These are phyloP conservation scores for Cutaneotrichosporon sp. DNA, from an alignment of 1,284 basidiomycete genomes.

Conservation along the genomic window DNA sequence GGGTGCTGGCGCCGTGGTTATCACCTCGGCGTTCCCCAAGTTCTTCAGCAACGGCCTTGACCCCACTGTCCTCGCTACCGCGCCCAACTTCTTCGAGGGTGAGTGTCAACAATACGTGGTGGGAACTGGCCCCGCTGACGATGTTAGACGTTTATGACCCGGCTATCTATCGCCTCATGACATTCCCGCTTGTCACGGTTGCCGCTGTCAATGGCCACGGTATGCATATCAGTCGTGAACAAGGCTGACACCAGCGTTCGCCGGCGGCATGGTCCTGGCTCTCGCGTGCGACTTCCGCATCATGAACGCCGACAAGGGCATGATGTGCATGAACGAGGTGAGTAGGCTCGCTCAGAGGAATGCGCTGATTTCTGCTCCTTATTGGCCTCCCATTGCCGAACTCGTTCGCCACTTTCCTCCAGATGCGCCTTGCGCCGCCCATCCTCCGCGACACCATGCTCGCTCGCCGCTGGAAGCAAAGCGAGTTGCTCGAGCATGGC, in stretches of 20 bases:
- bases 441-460: slow-evolving; percentile 70
- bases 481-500: slow-evolving; percentile 63
- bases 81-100: slow-evolving; percentile 72
- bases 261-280: slow-evolving; percentile 74
- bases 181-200: slow-evolving; percentile 57
- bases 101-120: slow-evolving; percentile 28
- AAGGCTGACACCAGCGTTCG: slow-evolving; percentile 57
- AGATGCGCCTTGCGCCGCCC: slow-evolving; percentile 61
- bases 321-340: slow-evolving; percentile 91
- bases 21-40: slow-evolving; percentile 69
- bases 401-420: slow-evolving; percentile 63
- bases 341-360: no score
- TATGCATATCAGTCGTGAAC: slow-evolving; percentile 14
- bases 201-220: slow-evolving; percentile 84
- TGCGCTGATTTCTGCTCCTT: no score
- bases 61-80: slow-evolving; percentile 52
- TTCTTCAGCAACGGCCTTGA: slow-evolving; percentile 88
- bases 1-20: slow-evolving; percentile 62
- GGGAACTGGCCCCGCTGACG: not conserved
- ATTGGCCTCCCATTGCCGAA: slow-evolving; percentile 75
- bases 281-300: slow-evolving; percentile 83
- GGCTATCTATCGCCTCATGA: slow-evolving; percentile 41
- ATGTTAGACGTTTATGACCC: slow-evolving; percentile 44
- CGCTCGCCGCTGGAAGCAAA: slow-evolving; percentile 72
- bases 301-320: slow-evolving; percentile 76